phyloP scores from a whole-genome alignment of 257 asterid species.

The Plantago elongata region DNA sequence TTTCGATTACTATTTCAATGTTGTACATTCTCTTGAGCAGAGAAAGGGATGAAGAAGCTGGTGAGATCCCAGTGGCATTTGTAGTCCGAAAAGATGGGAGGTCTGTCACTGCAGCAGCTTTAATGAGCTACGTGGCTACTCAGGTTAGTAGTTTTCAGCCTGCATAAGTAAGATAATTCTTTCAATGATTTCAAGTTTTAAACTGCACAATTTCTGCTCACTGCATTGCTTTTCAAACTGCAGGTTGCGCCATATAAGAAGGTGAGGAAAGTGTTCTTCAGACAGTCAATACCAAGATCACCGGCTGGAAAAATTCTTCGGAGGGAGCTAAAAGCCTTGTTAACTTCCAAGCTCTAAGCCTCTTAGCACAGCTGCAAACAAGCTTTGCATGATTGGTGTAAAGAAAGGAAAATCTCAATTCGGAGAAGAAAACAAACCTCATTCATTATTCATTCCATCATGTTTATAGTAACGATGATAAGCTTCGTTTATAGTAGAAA shows the following conservation, averaged over 20 bases:
- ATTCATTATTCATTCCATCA: not conserved
- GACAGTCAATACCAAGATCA: constrained; percentile 48
- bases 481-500: not conserved
- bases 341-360: constrained; percentile 49
- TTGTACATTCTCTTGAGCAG: constrained; percentile 25
- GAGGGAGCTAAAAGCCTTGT: constrained; percentile 37
- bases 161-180: not conserved
- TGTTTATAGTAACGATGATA: not conserved
- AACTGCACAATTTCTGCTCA: not conserved
- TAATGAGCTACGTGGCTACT: constrained; percentile 55
- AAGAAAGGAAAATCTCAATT: constrained; percentile 4
- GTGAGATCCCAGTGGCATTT: constrained; percentile 88
- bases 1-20: not conserved
- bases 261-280: constrained; percentile 58
- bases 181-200: not conserved
- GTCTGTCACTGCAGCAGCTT: constrained; percentile 38
- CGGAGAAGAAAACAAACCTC: constrained; percentile 4
- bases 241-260: constrained; percentile 90
- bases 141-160: constrained; percentile 37
- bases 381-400: not conserved
- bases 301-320: constrained; percentile 68
- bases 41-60: constrained; percentile 64
- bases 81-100: constrained; percentile 54
- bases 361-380: constrained; percentile 5
- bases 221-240: not conserved